These are phyloP conservation scores for Calendula officinalis DNA, from an alignment of 129 eudicot genomes.

Conservation along the genomic window DNA sequence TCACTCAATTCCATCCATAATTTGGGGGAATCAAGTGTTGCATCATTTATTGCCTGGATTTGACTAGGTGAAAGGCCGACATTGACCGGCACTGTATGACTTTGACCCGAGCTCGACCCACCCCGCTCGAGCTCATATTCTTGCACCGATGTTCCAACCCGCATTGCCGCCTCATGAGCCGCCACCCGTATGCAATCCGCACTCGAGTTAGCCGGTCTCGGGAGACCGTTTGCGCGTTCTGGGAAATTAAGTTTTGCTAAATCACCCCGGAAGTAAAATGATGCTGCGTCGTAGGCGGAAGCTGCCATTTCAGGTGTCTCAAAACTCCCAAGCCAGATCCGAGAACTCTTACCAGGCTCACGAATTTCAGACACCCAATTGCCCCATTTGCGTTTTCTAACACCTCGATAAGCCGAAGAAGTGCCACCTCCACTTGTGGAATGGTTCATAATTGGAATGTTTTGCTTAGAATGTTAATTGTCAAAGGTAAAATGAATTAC, in stretches of 20 bases:
- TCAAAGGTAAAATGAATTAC: not conserved
- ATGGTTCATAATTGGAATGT: constrained; percentile 6
- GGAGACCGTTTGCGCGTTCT: constrained; percentile 30
- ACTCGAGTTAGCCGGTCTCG: constrained; percentile 43
- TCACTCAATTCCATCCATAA: constrained; percentile 35
- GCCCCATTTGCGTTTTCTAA: constrained; percentile 64
- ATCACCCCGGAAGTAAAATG: constrained; percentile 53
- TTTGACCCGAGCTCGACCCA: constrained; percentile 33
- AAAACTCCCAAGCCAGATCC: constrained; percentile 64
- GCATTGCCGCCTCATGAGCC: constrained; percentile 52
- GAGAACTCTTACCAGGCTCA: constrained; percentile 45
- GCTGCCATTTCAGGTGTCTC: constrained; percentile 73
- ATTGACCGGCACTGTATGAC: constrained; percentile 36
- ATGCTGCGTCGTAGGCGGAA: constrained; percentile 50
- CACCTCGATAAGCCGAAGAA: constrained; percentile 46
- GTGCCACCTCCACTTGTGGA: constrained; percentile 35
- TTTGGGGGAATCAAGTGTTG: constrained; percentile 54
- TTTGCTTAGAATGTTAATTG: constrained; percentile 1
- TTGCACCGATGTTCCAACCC: constrained; percentile 16
- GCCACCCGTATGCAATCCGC: constrained; percentile 57
- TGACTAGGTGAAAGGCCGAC: constrained; percentile 51
- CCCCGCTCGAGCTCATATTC: constrained; percentile 28
- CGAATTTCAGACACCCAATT: constrained; percentile 69
- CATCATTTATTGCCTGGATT: constrained; percentile 59
- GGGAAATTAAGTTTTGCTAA: constrained; percentile 46